Base-by-base conservation (phyloP, 305 asterid genomes). In the Ruellia speciosa region DNA sequence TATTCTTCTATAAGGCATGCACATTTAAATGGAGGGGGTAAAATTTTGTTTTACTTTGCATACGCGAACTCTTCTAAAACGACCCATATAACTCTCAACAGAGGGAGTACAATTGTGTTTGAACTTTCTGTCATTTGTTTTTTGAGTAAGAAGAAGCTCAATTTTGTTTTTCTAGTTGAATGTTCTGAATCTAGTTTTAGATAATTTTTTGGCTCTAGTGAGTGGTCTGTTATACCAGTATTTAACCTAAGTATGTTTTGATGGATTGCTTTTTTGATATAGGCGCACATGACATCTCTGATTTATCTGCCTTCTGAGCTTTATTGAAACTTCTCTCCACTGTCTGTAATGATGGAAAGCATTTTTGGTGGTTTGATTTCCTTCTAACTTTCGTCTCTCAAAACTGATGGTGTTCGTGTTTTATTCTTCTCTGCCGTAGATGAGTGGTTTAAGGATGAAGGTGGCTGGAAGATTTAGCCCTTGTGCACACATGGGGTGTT, bases 391-490 rank as follows among this genome's bases (percentile, higher is more conserved):
- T 2, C 16, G 16, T 12, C 49, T 4, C 16, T 1, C 11, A 12
- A n/a, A 7, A 41, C 47, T 41, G n/a, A 41, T 41, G 14, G n/a
- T n/a, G n/a, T n/a, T 11, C 5, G 16, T 43, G 16, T 43, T n/a
- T 19, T 12, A 12, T 48, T 43, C 31, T 62, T 45, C 17, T 58
- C 46, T 80, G 56, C 54, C 62, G 43, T 87, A 93, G 99, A 87
- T 86, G 94, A 93, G 97, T 66, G 96, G 97, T 65, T 75, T 83
- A 66, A 81, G 97, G 79, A 93, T 93, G 88, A 93, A 93, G 81
- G 73, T 86, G 60, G 94, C 99, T 69, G 99, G 96, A 66, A 80
- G 99, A 78, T 93, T 93, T 79, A 79, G 81, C 66, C 88, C 87
- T 24, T 93, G 99, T 74, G 78, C 68, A 52, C 99, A 93, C 74